Evolutionary conservation across 2,329 filamentous ascomycete species (phyloP), one percentile per base, ranked within the genome.

Genomic region (Ceratocystis destructans): DNA sequence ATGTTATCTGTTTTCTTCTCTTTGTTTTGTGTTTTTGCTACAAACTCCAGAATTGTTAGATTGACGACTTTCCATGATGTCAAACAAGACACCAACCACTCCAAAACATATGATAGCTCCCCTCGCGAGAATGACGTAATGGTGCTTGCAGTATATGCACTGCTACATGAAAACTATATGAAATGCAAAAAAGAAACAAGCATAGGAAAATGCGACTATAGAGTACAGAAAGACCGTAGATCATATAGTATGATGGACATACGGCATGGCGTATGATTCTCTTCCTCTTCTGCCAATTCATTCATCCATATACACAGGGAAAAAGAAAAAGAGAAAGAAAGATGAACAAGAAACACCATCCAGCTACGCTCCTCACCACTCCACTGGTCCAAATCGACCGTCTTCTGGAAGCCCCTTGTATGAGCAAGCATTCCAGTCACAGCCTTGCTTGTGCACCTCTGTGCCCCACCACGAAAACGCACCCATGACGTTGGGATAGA

Each of bases 381-480:
- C 76, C 66, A 82, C 79, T 1, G 86, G 86, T 0, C 87, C 87
- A 74, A 91, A 91, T 67, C 77, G 81, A 28, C 80, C 79, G 0
- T 87, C 87, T 15, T 84, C 81, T 0, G 79, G 77, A 4, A 94
- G 80, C 0, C 75, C 80, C 66, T 79, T 83, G 72, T 87, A 93
- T 0, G 88, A 76, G 73, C 89, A 94, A 55, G 88, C 89, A 73
- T 86, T 80, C 89, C 89, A 94, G 77, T 94, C 89, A 74, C 89
- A 94, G 22, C 90, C 89, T 74, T 85, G 80, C 75, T 90, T 92
- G 73, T 90, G 91, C 4, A 93, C 82, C 72, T 94, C 88, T 0
- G 90, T 95, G 0, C 90, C 90, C 90, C 90, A 95, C 90, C 90
- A 95, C 66, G 79, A 84, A 72, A 94, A 91, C 33, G 80, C 79